Evolutionary conservation across 1,139 yeast genomes (phyloP).

Genomic region (Tardiomyces digboiensis): DNA sequence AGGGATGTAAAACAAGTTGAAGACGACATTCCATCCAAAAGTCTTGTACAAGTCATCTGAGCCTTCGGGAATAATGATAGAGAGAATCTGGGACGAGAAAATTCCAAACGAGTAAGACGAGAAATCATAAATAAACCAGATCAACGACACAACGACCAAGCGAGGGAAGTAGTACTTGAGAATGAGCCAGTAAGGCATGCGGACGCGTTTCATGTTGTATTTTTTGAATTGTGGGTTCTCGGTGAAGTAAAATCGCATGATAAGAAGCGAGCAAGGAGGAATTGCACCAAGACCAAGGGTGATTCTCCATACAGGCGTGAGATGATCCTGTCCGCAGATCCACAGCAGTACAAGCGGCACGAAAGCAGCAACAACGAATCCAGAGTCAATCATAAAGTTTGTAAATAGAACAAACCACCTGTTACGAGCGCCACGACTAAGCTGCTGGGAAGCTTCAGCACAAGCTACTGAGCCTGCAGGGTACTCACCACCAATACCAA

Average conservation of each 20-base stretch:
- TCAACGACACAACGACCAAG: conserved; percentile 53
- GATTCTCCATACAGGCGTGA: conserved; percentile 84
- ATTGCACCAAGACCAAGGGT: conserved; percentile 92
- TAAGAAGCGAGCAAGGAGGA: conserved; percentile 71
- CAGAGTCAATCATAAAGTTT: conserved; percentile 77
- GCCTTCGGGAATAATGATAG: conserved; percentile 39
- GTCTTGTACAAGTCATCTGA: conserved; percentile 42
- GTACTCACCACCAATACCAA: conserved; percentile 73
- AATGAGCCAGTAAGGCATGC: conserved; percentile 59
- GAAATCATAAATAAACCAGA: conserved; percentile 92
- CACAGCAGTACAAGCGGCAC: conserved; percentile 81
- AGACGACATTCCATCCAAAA: conserved; percentile 90
- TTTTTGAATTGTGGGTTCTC: conserved; percentile 67
- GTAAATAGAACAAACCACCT: conserved; percentile 88
- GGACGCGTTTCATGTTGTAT: conserved; percentile 54
- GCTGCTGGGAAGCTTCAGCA: conserved; percentile 76
- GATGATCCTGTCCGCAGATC: conserved; percentile 63
- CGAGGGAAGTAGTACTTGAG: conserved; percentile 84
- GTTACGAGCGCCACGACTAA: conserved; percentile 78
- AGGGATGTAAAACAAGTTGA: conserved; percentile 81
- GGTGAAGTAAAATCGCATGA: conserved; percentile 63
- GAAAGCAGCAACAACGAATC: conserved; percentile 76
- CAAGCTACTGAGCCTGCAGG: conserved; percentile 93
- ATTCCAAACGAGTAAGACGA: conserved; percentile 82
- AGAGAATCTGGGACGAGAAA: conserved; percentile 62